A percentile compares a stretch with the other conserved stretches of the same genome.
These are phyloP conservation scores for Amylocarpus encephaloides DNA, from an alignment of 2,329 filamentous ascomycete genomes.

Conservation along the genomic window DNA sequence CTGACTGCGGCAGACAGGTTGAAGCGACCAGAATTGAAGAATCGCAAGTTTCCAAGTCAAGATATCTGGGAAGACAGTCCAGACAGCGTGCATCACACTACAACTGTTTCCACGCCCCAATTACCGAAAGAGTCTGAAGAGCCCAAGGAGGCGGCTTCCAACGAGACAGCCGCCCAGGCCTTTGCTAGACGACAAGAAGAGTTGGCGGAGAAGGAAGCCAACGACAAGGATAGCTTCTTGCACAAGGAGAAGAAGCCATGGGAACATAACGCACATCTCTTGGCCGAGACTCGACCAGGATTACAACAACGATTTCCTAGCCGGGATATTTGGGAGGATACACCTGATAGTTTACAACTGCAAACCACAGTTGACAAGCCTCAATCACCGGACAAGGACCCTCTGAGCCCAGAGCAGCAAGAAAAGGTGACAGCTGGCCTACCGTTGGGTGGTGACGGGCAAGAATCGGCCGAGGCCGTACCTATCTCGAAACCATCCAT, in stretches of 20 bases:
- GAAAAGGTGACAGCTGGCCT: constrained; percentile 23
- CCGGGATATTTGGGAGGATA: constrained; percentile 91
- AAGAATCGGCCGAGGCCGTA: constrained; percentile 27
- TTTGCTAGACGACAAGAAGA: constrained; percentile 63
- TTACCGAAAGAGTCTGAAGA: constrained; percentile 39
- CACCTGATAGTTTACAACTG: constrained; percentile 73
- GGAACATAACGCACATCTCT: constrained; percentile 44
- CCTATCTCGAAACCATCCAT: constrained; percentile 54
- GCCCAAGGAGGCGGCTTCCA: constrained; percentile 4
- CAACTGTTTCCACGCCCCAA: constrained; percentile 81
- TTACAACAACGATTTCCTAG: constrained; percentile 75
- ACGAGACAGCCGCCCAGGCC: constrained; percentile 51
- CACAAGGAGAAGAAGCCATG: constrained; percentile 46
- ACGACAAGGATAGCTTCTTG: constrained; percentile 45
- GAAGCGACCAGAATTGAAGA: constrained; percentile 47
- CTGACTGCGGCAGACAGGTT: constrained; percentile 48
- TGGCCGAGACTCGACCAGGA: constrained; percentile 47
- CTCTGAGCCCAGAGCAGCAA: constrained; percentile 36
- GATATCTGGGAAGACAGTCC: constrained; percentile 98
- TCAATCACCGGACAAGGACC: constrained; percentile 40
- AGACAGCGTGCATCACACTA: constrained; percentile 69
- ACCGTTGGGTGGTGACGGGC: constrained; percentile 19
- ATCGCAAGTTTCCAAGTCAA: constrained; percentile 80
- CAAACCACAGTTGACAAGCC: constrained; percentile 64
- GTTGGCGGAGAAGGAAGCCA: constrained; percentile 51